Evolutionary conservation across 177 flowering plant species (phyloP).

Genomic region (Telopea speciosissima): DNA sequence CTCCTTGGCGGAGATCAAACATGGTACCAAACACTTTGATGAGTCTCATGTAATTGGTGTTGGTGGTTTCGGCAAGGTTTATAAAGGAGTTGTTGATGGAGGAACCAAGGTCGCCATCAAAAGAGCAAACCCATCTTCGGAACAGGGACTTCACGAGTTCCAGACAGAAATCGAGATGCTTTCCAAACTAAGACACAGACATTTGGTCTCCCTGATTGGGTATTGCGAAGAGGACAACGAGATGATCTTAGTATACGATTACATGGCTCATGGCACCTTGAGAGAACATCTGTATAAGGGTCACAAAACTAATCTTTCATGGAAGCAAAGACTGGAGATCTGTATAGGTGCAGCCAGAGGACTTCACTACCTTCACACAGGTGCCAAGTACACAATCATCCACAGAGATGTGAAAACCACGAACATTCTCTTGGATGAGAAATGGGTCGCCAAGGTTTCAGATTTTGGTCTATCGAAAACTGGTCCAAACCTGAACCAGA

Average conservation of each 20-base stretch:
- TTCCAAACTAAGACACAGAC: conserved; percentile 65
- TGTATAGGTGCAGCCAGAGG: conserved; percentile 75
- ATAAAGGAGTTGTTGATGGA: conserved; percentile 27
- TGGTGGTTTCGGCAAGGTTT: no score
- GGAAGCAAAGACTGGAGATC: conserved; percentile 65
- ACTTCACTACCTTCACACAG: conserved; percentile 75
- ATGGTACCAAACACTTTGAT: no score
- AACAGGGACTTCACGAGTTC: conserved; percentile 65
- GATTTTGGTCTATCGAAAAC: conserved; percentile 79
- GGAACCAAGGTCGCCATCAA: conserved; percentile 57
- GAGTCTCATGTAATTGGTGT: no score
- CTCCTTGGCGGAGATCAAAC: no score
- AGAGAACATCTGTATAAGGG: conserved; percentile 59
- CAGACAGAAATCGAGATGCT: conserved; percentile 25
- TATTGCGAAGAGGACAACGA: conserved; percentile 60
- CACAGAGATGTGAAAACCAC: conserved; percentile 80
- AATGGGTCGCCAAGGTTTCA: conserved; percentile 73
- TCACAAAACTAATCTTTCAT: conserved; percentile 36
- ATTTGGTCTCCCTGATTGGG: conserved; percentile 70
- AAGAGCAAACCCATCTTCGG: conserved; percentile 64
- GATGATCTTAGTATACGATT: conserved; percentile 71
- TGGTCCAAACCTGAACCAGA: conserved; percentile 46
- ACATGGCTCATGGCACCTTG: conserved; percentile 69
- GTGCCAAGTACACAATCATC: conserved; percentile 62
- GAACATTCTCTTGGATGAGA: conserved; percentile 64